These are phyloP conservation scores for Pichia sp. DNA, from an alignment of 1,139 yeast species.

Conservation along the genomic window DNA sequence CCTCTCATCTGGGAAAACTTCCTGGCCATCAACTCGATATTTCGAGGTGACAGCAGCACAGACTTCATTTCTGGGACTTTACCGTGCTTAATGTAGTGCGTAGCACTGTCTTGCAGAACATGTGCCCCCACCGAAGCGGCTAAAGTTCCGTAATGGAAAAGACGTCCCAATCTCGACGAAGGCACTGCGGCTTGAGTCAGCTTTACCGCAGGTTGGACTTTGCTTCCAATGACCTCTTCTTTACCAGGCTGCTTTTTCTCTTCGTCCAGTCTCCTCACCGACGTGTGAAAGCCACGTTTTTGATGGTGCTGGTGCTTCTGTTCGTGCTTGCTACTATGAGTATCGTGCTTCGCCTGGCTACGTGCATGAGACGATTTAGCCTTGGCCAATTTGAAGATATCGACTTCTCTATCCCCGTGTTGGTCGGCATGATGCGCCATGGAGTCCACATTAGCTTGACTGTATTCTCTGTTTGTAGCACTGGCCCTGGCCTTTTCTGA, in stretches of 20 bases:
- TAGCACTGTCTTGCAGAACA: conserved; percentile 73
- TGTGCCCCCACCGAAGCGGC: conserved; percentile 92
- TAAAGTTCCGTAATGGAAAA: conserved; percentile 86
- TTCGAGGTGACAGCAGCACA: conserved; percentile 69
- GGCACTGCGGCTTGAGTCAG: conserved; percentile 76
- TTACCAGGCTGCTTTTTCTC: conserved; percentile 1
- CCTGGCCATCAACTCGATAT: conserved; percentile 81
- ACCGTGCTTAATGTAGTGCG: conserved; percentile 54
- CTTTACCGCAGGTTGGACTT: conserved; percentile 40
- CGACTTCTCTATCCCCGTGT: conserved; percentile 25
- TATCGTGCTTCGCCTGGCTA: not conserved
- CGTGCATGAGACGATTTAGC: conserved; percentile 26
- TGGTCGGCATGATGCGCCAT: conserved; percentile 17
- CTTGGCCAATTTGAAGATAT: conserved; percentile 31
- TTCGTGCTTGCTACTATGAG: not conserved
- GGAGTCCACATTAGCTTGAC: conserved; percentile 14
- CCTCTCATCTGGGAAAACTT: conserved; percentile 95
- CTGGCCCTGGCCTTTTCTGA: conserved; percentile 30
- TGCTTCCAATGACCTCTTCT: conserved; percentile 33
- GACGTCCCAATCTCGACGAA: conserved; percentile 73
- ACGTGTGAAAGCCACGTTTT: conserved; percentile 18
- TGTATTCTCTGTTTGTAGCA: conserved; percentile 19
- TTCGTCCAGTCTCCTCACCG: conserved; percentile 5
- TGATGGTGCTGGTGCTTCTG: conserved; percentile 9
- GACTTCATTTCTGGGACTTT: conserved; percentile 52